A percentile compares a stretch with the other conserved stretches of the same genome.
Evolutionary conservation across 345 rosid species (phyloP).

Genomic region (Brassica nigra): DNA sequence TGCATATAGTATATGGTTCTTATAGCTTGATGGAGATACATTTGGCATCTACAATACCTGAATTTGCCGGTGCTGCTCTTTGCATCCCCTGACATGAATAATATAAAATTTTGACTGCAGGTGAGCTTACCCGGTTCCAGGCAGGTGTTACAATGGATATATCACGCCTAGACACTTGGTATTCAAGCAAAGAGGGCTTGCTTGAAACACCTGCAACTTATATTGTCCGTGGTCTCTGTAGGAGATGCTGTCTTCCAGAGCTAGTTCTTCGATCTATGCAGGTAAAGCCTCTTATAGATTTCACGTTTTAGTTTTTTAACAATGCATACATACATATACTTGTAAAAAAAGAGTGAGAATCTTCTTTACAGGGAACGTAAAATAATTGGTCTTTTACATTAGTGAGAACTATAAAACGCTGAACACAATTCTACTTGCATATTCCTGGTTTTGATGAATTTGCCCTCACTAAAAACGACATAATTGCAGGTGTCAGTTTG

Average conservation of each 20-base stretch:
- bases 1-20: conserved; percentile 6
- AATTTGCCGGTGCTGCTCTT: conserved; percentile 95
- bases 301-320: neutral
- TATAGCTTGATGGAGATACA: conserved; percentile 3
- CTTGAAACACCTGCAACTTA: conserved; percentile 75
- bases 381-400: neutral
- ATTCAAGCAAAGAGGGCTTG: conserved; percentile 68
- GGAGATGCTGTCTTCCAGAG: conserved; percentile 95
- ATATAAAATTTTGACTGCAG: conserved; percentile 45
- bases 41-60: conserved; percentile 52
- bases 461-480: neutral
- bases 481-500: conserved; percentile 78
- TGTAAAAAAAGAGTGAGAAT: neutral
- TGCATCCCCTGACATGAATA: conserved; percentile 65
- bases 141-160: conserved; percentile 92
- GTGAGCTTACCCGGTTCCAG: conserved; percentile 91
- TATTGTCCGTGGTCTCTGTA: conserved; percentile 80
- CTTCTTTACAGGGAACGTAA: conserved; percentile 6
- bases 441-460: neutral
- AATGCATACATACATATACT: neutral
- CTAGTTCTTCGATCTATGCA: conserved; percentile 82
- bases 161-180: conserved; percentile 94
- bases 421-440: neutral
- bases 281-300: conserved; percentile 45
- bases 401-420: conserved; percentile 1